Base-by-base conservation (phyloP, 192 early-diverging fungal species). In the Linderina pennispora region DNA sequence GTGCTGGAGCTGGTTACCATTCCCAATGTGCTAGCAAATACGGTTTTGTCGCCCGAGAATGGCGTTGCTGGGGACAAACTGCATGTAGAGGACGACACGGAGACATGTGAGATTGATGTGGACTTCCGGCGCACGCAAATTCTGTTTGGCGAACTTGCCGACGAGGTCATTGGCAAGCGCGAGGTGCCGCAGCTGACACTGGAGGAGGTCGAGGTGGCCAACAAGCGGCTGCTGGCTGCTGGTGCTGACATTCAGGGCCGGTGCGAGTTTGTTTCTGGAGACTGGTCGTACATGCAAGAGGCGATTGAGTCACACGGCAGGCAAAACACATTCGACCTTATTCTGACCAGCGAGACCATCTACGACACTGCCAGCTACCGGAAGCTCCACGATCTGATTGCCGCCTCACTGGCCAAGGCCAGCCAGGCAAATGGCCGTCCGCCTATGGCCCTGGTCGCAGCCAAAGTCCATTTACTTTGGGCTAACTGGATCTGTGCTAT, bases 391-490 rank as follows among this genome's bases (percentile, higher is more conserved):
- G 62, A 70, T 54, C 70, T 83, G 21, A 74, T 89, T 39, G 48
- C 24, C 4, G 57, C 54, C 23, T 42, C 48, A 20, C 48, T 74
- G 24, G 63, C 62, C n/a, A 53, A 45, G 44, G 72, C 84, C 24
- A 39, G 40, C 48, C 62, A 21, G 13, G n/a, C n/a, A n/a, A 10
- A 14, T 14, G 18, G 13, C 24, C 15, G 24, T 13, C 28, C 33
- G 26, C 68, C 68, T 13, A 48, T 45, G 49, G 57, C 39, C 11
- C 81, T 85, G 23, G 76, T 98, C 7, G 91, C 92, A 14, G 92
- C n/a, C 92, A 48, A 98, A 98, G 53, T 80, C 86, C 0, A 83
- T 85, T 6, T 98, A 98, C 59, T 98, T 98, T 84, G 95, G 95
- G 17, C 91, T 92, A 1, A 80, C 85, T 19, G 95, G 95, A 5